A percentile compares a stretch with the other conserved stretches of the same genome.
Conservation (phyloP, 352 stramenopile species). For the Phytophthora kernoviae region DNA sequence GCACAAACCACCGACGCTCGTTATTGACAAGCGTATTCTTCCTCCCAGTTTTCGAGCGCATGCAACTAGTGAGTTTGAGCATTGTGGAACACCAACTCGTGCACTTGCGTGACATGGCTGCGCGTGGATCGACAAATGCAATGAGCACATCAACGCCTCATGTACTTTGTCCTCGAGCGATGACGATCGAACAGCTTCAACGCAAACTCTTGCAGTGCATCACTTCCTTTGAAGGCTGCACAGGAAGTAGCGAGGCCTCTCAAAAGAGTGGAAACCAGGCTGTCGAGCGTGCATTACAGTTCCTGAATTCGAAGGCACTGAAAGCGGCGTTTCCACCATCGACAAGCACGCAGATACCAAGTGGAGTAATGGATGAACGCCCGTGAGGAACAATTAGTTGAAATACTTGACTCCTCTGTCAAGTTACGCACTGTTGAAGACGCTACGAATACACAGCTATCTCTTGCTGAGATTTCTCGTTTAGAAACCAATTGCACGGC, state of each 20-base stretch:
- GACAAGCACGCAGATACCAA: slow-evolving; percentile 1
- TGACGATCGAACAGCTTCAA: slow-evolving; percentile 54
- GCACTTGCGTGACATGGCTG: slow-evolving; percentile 37
- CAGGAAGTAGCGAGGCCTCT: slow-evolving; percentile 38
- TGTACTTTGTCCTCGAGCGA: slow-evolving; percentile 15
- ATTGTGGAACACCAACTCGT: slow-evolving; percentile 60
- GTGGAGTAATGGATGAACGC: slow-evolving; percentile 5
- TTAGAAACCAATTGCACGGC: slow-evolving; percentile 37
- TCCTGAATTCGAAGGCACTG: slow-evolving; percentile 45
- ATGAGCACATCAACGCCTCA: neutral
- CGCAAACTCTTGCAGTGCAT: slow-evolving; percentile 69
- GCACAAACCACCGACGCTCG: slow-evolving; percentile 66
- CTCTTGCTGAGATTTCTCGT: neutral
- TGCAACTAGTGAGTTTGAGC: slow-evolving; percentile 46
- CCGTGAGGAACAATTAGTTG: slow-evolving; percentile 6
- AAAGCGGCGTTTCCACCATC: slow-evolving; percentile 25
- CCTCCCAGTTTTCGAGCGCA: slow-evolving; percentile 47
- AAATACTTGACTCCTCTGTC: slow-evolving; percentile 14
- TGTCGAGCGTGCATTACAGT: slow-evolving; percentile 58
- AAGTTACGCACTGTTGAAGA: slow-evolving; percentile 15
- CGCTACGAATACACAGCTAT: neutral
- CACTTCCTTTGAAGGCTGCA: slow-evolving; percentile 72
- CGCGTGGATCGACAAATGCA: neutral
- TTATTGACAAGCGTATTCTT: slow-evolving; percentile 59
- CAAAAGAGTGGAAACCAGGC: slow-evolving; percentile 65